These are phyloP conservation scores for Aphanocladium album DNA, from an alignment of 2,329 filamentous ascomycete genomes.

Conservation along the genomic window DNA sequence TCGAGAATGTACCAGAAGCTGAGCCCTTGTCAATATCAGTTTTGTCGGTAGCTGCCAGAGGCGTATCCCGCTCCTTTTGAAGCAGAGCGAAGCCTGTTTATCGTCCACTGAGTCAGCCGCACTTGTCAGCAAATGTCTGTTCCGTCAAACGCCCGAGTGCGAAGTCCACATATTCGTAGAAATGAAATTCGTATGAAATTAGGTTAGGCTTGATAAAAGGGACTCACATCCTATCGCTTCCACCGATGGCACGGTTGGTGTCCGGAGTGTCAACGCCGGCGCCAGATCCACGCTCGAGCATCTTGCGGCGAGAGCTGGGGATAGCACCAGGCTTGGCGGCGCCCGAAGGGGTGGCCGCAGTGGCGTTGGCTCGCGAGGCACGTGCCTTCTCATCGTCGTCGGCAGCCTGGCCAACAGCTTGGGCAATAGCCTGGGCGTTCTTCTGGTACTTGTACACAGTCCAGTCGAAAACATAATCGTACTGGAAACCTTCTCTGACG, in stretches of 20 bases:
- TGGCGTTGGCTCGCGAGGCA: slow-evolving; percentile 60
- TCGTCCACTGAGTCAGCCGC: slow-evolving; percentile 80
- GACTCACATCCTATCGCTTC: slow-evolving; percentile 96
- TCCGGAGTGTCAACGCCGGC: slow-evolving; percentile 62
- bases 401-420: slow-evolving; percentile 63
- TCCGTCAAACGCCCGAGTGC: slow-evolving; percentile 64
- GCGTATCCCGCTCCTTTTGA: slow-evolving; percentile 59
- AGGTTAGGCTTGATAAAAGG: slow-evolving; percentile 47
- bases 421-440: slow-evolving; percentile 91
- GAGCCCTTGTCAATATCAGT: slow-evolving; percentile 24
- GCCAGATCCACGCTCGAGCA: slow-evolving; percentile 63
- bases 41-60: slow-evolving; percentile 35
- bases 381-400: slow-evolving; percentile 71
- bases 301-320: slow-evolving; percentile 76
- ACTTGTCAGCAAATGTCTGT: slow-evolving; percentile 67
- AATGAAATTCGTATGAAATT: slow-evolving; percentile 40
- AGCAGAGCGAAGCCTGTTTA: slow-evolving; percentile 80
- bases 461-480: slow-evolving; percentile 99
- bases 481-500: slow-evolving; percentile 98
- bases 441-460: slow-evolving; percentile 99
- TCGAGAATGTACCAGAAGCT: slow-evolving; percentile 14
- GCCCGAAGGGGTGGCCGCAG: slow-evolving; percentile 59
- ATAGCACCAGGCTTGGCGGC: slow-evolving; percentile 67
- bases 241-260: slow-evolving; percentile 69
- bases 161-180: slow-evolving; percentile 81